These are phyloP conservation scores for Sanghuangporus sanghuang DNA, from an alignment of 1,284 basidiomycete species.

Conservation along the genomic window DNA sequence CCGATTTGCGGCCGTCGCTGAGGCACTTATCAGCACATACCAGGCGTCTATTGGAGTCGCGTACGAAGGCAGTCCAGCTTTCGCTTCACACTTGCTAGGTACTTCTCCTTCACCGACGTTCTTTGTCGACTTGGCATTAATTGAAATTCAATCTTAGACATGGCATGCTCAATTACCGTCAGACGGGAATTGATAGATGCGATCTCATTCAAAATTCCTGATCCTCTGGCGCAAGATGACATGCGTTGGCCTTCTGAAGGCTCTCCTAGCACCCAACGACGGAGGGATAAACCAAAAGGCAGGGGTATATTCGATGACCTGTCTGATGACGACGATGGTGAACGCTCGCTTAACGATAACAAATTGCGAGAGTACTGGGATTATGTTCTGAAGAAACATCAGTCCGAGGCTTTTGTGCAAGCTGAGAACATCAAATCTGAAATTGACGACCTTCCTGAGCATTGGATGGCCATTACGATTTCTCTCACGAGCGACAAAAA, in stretches of 20 bases:
- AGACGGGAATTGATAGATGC: slow-evolving; percentile 75
- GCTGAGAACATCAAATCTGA: slow-evolving; percentile 33
- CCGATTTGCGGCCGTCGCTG: slow-evolving; percentile 65
- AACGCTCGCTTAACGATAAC: slow-evolving; percentile 28
- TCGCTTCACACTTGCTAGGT: slow-evolving; percentile 69
- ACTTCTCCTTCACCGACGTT: slow-evolving; percentile 20
- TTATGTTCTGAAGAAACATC: slow-evolving; percentile 48
- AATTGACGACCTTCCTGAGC: slow-evolving; percentile 52
- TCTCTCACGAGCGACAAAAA: slow-evolving; percentile 78
- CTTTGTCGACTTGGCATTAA: not conserved
- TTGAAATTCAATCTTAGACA: slow-evolving; percentile 40
- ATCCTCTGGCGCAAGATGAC: slow-evolving; percentile 43
- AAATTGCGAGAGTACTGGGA: slow-evolving; percentile 57
- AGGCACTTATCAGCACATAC: slow-evolving; percentile 69
- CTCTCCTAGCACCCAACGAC: slow-evolving; percentile 23
- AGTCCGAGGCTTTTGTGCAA: slow-evolving; percentile 38
- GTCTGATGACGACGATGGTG: slow-evolving; percentile 34
- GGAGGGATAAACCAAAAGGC: slow-evolving; percentile 20
- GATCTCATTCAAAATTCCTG: slow-evolving; percentile 59
- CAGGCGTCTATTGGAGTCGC: slow-evolving; percentile 73
- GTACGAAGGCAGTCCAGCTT: slow-evolving; percentile 40
- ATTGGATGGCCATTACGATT: slow-evolving; percentile 87
- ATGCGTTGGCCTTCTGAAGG: slow-evolving; percentile 61
- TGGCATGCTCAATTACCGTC: slow-evolving; percentile 68
- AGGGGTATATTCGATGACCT: slow-evolving; percentile 29